These are phyloP conservation scores for Mycena metata DNA, from an alignment of 768 basidiomycete species.

Conservation along the genomic window DNA sequence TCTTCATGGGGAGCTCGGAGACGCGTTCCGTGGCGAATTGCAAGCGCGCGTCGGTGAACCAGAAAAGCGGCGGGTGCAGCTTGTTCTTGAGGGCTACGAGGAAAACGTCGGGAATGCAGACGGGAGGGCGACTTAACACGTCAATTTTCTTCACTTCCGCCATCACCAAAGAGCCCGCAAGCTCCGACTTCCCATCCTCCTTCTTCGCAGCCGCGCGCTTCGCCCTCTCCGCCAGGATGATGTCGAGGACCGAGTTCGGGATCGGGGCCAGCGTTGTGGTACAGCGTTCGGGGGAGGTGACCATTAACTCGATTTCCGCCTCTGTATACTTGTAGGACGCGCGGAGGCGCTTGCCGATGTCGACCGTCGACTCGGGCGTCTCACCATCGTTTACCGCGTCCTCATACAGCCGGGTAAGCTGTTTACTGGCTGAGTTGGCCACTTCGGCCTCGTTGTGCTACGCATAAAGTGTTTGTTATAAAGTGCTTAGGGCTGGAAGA, in stretches of 20 bases:
- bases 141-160: neutral
- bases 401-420: no score
- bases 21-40: neutral
- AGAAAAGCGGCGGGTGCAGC: constrained; percentile 6
- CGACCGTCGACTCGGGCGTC: neutral
- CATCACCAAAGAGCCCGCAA: constrained; percentile 1
- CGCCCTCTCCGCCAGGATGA: neutral
- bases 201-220: neutral
- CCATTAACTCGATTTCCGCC: neutral
- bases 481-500: no score
- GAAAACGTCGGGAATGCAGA: neutral
- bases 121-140: neutral
- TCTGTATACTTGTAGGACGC: neutral
- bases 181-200: neutral
- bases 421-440: neutral
- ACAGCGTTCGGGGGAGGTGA: neutral
- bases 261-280: neutral
- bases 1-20: neutral
- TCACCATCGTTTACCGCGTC: neutral
- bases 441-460: no score
- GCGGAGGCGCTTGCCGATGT: neutral
- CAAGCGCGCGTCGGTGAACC: constrained; percentile 12
- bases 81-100: neutral
- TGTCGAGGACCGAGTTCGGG: neutral
- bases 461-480: no score